A percentile compares a stretch with the other conserved stretches of the same genome.
Evolutionary conservation across 192 early-diverging fungal genomes (phyloP).

Genomic region (Coemansia brasiliensis): DNA sequence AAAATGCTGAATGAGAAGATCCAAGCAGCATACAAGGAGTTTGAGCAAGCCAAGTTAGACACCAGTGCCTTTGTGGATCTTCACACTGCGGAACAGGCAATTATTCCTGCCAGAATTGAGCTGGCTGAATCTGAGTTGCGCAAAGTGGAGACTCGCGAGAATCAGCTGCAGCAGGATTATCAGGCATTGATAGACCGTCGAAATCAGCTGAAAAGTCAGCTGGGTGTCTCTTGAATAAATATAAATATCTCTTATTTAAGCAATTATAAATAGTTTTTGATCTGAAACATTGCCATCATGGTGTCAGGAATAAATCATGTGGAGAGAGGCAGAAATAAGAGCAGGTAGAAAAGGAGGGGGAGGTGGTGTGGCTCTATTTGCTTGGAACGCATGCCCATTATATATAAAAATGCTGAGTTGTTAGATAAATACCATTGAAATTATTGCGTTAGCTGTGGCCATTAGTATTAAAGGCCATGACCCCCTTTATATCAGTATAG

Average conservation of each 20-base stretch:
- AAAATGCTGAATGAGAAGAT: conserved; percentile 66
- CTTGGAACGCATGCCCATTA: not conserved
- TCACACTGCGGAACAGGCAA: conserved; percentile 59
- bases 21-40: conserved; percentile 57
- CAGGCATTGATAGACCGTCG: conserved; percentile 56
- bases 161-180: conserved; percentile 69
- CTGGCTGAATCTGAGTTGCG: conserved; percentile 49
- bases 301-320: too few species aligned
- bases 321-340: too few species aligned
- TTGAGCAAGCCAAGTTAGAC: conserved; percentile 62
- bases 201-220: conserved; percentile 17
- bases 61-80: conserved; percentile 61
- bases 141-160: conserved; percentile 51
- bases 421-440: too few species aligned
- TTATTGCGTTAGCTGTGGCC: too few species aligned
- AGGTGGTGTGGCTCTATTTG: not conserved
- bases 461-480: not conserved
- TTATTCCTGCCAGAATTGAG: conserved; percentile 61
- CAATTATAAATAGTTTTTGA: too few species aligned
- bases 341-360: too few species aligned
- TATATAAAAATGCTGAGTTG: too few species aligned
- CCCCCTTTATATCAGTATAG: not conserved
- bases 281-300: conserved; percentile 16
- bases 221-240: not conserved
- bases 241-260: too few species aligned